phyloP scores from a whole-genome alignment of 2,329 filamentous ascomycete genomes.

The Clonostachys chloroleuca region DNA sequence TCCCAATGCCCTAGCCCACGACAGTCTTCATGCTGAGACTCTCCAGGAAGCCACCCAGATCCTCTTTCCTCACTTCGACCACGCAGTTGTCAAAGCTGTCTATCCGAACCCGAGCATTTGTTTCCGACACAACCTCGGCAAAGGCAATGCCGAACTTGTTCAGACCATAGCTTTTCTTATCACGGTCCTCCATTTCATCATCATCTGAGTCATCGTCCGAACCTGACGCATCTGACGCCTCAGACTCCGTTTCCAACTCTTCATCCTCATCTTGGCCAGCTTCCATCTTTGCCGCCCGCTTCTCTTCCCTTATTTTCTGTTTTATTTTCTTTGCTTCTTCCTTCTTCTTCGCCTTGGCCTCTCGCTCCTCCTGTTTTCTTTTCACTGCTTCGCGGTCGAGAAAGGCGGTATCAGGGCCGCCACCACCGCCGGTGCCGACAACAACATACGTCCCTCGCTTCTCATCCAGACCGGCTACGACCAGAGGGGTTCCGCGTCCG shows the following conservation, averaged over 20 bases:
- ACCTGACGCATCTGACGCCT: slow-evolving; percentile 32
- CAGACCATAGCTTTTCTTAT: slow-evolving; percentile 64
- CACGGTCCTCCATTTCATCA: slow-evolving; percentile 46
- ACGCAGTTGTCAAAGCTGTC: slow-evolving; percentile 98
- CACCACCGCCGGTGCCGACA: slow-evolving; percentile 86
- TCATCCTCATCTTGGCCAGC: slow-evolving; percentile 38
- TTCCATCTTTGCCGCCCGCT: slow-evolving; percentile 50
- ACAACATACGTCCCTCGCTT: slow-evolving; percentile 84
- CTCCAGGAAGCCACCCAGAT: slow-evolving; percentile 86
- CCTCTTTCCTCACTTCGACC: slow-evolving; percentile 96
- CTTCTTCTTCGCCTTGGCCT: slow-evolving; percentile 57
- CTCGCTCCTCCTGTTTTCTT: slow-evolving; percentile 57
- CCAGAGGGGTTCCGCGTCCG: slow-evolving; percentile 75
- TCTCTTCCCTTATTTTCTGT: slow-evolving; percentile 56
- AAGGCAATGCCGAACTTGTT: slow-evolving; percentile 95
- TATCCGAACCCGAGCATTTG: slow-evolving; percentile 81
- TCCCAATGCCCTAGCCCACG: slow-evolving; percentile 41
- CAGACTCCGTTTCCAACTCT: slow-evolving; percentile 39
- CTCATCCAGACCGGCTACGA: slow-evolving; percentile 87
- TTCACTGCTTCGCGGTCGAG: slow-evolving; percentile 63
- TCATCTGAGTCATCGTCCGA: slow-evolving; percentile 47
- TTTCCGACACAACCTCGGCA: slow-evolving; percentile 90
- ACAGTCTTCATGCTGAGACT: slow-evolving; percentile 88
- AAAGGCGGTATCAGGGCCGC: slow-evolving; percentile 67
- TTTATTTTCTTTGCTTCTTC: slow-evolving; percentile 55